A percentile compares a stretch with the other conserved stretches of the same genome.
phyloP scores from a whole-genome alignment of 805 yeast species.

The Maudiozyma pseudohumilis region DNA sequence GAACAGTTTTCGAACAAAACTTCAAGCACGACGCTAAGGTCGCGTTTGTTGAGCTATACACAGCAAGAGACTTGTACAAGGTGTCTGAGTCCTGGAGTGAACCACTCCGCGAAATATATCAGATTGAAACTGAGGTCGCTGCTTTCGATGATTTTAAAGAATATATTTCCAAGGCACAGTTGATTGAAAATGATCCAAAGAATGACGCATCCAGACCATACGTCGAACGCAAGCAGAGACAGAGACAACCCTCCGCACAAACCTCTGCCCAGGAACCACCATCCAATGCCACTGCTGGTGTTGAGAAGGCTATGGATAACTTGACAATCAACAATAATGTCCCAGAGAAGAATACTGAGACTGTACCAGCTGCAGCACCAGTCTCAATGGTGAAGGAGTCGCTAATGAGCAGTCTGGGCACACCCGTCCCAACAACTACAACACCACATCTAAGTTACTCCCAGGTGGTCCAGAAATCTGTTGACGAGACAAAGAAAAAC shows the following conservation, averaged over 20 bases:
- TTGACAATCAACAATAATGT: no score
- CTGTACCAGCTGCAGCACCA: background rate
- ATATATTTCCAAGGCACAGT: slow-evolving; percentile 23
- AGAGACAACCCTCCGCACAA: slow-evolving; percentile 69
- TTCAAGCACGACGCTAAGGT: slow-evolving; percentile 43
- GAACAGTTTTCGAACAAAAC: slow-evolving; percentile 46
- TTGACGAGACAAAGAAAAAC: slow-evolving; percentile 15
- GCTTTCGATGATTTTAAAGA: slow-evolving; percentile 32
- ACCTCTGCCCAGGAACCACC: slow-evolving; percentile 85
- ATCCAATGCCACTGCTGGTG: slow-evolving; percentile 51
- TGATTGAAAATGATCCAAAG: slow-evolving; percentile 17
- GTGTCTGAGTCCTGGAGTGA: slow-evolving; percentile 23
- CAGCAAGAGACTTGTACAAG: slow-evolving; percentile 31
- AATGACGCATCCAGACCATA: slow-evolving; percentile 22
- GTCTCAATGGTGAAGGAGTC: background rate
- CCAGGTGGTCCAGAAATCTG: slow-evolving; percentile 20
- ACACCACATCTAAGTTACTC: slow-evolving; percentile 17
- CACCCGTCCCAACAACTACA: background rate
- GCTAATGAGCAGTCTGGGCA: no score
- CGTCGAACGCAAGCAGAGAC: slow-evolving; percentile 30
- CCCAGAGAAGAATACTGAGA: slow-evolving; percentile 35
- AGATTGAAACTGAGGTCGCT: slow-evolving; percentile 30
- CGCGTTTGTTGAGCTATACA: slow-evolving; percentile 39
- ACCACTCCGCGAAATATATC: slow-evolving; percentile 30
- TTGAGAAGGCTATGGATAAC: slow-evolving; percentile 40